Base-by-base conservation (phyloP, 2,329 filamentous ascomycete species). In the Fusarium sp. region DNA sequence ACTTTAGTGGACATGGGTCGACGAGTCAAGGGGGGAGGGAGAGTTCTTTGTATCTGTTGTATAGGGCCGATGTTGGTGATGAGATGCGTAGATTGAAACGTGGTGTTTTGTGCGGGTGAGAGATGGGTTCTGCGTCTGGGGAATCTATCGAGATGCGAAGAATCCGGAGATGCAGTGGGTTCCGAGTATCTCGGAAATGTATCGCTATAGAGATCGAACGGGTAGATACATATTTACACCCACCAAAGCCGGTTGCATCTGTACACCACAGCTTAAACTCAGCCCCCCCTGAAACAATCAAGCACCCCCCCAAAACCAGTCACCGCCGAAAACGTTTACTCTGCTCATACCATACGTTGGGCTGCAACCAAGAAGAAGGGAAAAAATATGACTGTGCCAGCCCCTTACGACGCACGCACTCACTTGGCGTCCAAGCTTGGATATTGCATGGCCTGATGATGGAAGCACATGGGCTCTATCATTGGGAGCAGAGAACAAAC, bases 361-460 rank as follows among this genome's bases (percentile, higher is more conserved):
- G 68, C 65, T 38, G 58, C 38, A 45, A 45, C 64, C 20, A 68
- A 52, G 15, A 52, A 52, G 25, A 20, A 32, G 32, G 30, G 32
- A 52, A 52, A 47, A 30, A 30, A 30, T 30, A 47, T 47, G 43
- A 47, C 43, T 47, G 65, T 52, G 27, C 68, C 66, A 76, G 73
- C 67, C 59, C 59, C 37, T 50, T 52, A 30, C 15, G 17, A 20
- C 47, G 61, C 73, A 73, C 66, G 68, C 61, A 61, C 73, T 60
- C 65, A 67, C 76, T 78, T 78, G 76, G 74, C 76, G 67, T 69
- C 60, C 61, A 74, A 70, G 68, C 68, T 78, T 64, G 65, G 61
- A 69, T 67, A 74, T 77, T 72, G 63, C 62, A 78, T 78, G 76
- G 76, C 59, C 76, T 78, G 76, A 78, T 78, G 47, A 68, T 66